A percentile compares a stretch with the other conserved stretches of the same genome.
Evolutionary conservation across 2,329 filamentous ascomycete genomes (phyloP).

Genomic region (Ceratocystis alfenasii): DNA sequence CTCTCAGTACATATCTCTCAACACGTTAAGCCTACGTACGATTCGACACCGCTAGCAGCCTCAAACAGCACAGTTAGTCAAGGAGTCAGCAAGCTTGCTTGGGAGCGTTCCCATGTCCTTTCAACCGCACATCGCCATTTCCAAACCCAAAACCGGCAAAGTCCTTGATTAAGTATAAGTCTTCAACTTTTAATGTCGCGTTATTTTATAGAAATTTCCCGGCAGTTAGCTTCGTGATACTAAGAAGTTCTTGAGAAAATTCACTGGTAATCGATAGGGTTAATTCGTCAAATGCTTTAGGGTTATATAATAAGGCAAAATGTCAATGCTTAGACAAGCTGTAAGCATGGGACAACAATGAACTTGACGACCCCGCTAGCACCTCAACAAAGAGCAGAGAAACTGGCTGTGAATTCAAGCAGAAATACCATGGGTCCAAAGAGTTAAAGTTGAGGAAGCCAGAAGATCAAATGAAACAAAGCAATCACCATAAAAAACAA

Average conservation of each 20-base stretch:
- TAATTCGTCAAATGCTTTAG: not conserved
- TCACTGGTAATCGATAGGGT: not conserved
- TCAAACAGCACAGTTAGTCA: not conserved
- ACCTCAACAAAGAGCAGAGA: not conserved
- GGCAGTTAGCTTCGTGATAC: not conserved
- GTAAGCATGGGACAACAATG: not conserved
- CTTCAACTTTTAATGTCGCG: too few relatives aligned
- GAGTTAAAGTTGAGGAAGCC: not conserved
- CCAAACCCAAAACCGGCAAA: not conserved
- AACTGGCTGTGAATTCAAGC: not conserved
- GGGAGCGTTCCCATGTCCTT: not conserved
- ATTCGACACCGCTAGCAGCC: not conserved
- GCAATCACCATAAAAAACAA: not conserved
- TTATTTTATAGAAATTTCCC: too few relatives aligned
- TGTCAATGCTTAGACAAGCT: not conserved
- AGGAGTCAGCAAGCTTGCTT: not conserved
- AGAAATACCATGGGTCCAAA: not conserved
- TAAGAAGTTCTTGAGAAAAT: not conserved
- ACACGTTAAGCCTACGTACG: not conserved
- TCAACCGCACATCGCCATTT: not conserved
- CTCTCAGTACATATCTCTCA: not conserved
- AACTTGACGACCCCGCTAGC: not conserved
- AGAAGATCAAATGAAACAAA: slow-evolving; percentile 1
- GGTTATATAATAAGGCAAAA: not conserved
- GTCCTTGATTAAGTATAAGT: too few relatives aligned